Evolutionary conservation across 352 stramenopile species (phyloP).

Genomic region (Aphanomyces stellatus): DNA sequence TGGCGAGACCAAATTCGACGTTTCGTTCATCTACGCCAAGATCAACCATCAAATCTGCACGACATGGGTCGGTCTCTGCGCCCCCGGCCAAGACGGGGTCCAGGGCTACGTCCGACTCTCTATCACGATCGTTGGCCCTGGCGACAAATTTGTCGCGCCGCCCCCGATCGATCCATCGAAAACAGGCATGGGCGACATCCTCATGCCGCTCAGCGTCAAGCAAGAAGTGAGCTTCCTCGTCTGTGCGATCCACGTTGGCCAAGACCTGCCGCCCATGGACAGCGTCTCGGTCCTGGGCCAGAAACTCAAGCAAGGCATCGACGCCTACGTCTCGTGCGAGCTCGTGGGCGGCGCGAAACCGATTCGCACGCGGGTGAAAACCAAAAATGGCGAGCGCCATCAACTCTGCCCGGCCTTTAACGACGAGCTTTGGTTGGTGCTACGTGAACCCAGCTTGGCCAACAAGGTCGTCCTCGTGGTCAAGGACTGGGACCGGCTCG

Average conservation of each 20-base stretch:
- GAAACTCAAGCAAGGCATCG: conserved; percentile 39
- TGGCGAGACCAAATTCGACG: conserved; percentile 74
- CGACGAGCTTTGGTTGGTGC: conserved; percentile 68
- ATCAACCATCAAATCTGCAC: conserved; percentile 84
- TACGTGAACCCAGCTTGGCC: conserved; percentile 67
- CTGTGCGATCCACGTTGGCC: conserved; percentile 49
- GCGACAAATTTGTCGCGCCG: conserved; percentile 68
- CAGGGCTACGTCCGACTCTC: conserved; percentile 88
- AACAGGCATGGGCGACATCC: conserved; percentile 46
- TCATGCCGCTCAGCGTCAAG: conserved; percentile 68
- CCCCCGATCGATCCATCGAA: conserved; percentile 44
- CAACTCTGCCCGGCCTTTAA: conserved; percentile 66
- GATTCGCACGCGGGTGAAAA: conserved; percentile 60
- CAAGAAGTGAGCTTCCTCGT: conserved; percentile 66
- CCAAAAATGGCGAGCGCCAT: conserved; percentile 61
- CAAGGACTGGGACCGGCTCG: conserved; percentile 74
- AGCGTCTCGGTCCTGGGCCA: conserved; percentile 38
- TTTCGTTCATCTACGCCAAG: conserved; percentile 82
- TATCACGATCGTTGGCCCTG: conserved; percentile 80
- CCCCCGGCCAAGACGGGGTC: conserved; percentile 52
- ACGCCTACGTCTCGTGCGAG: conserved; percentile 58
- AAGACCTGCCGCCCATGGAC: conserved; percentile 73
- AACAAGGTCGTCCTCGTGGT: conserved; percentile 61
- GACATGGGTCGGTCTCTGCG: conserved; percentile 82
- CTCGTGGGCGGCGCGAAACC: conserved; percentile 48